Evolutionary conservation across 306 rosid genomes (phyloP), one percentile per base, ranked within the genome.

Genomic region (Crataegus laevigata): DNA sequence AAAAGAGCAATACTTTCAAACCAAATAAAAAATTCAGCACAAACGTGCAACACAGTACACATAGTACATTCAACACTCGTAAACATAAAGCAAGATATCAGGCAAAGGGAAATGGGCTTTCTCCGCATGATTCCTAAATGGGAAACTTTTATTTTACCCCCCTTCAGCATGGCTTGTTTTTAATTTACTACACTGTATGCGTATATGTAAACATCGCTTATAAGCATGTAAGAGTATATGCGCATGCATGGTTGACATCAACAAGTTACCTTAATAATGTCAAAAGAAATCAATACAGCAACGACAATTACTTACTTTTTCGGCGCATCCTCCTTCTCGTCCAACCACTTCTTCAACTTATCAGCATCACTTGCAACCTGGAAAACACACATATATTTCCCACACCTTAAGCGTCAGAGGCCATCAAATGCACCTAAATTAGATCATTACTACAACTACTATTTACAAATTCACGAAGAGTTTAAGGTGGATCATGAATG

Each of bases 261-360:
- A 57, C 28, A 72, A 65, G 67, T 62, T 30, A 66, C 30, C 40
- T n/a, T 25, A 63, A 55, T 65, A 57, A 71, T 62, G 66, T 29
- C 21, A 71, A 40, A 52, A 62, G 15, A 59, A 68, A 63, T 5
- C n/a, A 60, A 50, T 2, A 42, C 42, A 78, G 42, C 8, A 52
- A 25, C 15, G 30, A 43, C 55, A 63, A 75, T 52, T 24, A 85
- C 96, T 84, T 81, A 94, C 99, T 84, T 89, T 70, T 83, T 87
- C 81, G 92, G 99, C 82, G 90, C 97, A 68, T 87, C 83, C 73
- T 92, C 96, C 86, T 90, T 90, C 77, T 89, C 90, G 63, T 86
- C 85, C 88, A 92, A 80, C 99, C 97, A 94, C 26, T 55, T 78
- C 87, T 83, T 92, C 75, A 94, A 68, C 75, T 88, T 92, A 65